A percentile compares a stretch with the other conserved stretches of the same genome.
phyloP scores from a whole-genome alignment of 2,329 filamentous ascomycete species.

The Fusarium nygamai region DNA sequence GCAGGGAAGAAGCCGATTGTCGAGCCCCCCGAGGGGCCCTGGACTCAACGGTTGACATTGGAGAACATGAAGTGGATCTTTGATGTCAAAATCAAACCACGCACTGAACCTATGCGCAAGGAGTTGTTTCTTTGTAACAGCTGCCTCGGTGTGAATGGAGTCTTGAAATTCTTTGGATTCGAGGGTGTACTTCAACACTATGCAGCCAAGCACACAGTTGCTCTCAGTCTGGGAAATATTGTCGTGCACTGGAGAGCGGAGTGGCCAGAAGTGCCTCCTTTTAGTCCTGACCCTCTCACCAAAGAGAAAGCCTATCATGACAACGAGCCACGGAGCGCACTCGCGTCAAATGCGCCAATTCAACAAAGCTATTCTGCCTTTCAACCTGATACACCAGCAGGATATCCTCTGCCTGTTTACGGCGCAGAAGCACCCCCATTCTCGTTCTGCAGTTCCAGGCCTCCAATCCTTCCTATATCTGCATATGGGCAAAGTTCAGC shows the following conservation, averaged over 20 bases:
- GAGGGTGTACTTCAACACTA: slow-evolving; percentile 86
- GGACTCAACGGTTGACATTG: slow-evolving; percentile 72
- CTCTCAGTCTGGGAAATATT: slow-evolving; percentile 75
- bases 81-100: slow-evolving; percentile 77
- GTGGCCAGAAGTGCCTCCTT: slow-evolving; percentile 81
- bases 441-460: slow-evolving; percentile 17
- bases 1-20: slow-evolving; percentile 55
- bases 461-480: slow-evolving; percentile 4
- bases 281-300: slow-evolving; percentile 68
- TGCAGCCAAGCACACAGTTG: slow-evolving; percentile 80
- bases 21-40: slow-evolving; percentile 64
- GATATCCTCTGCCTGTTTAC: slow-evolving; percentile 30
- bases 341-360: neutral
- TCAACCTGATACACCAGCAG: slow-evolving; percentile 10
- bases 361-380: slow-evolving; percentile 20
- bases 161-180: slow-evolving; percentile 76
- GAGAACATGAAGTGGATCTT: slow-evolving; percentile 91
- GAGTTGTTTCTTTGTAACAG: slow-evolving; percentile 81
- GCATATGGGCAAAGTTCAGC: slow-evolving; percentile 13
- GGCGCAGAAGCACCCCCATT: slow-evolving; percentile 6
- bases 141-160: slow-evolving; percentile 62
- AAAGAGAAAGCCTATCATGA: slow-evolving; percentile 33
- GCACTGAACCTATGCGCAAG: slow-evolving; percentile 72
- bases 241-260: slow-evolving; percentile 83
- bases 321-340: slow-evolving; percentile 5